Evolutionary conservation across 768 basidiomycete genomes (phyloP).

Genomic region (Auriscalpium microsporum): DNA sequence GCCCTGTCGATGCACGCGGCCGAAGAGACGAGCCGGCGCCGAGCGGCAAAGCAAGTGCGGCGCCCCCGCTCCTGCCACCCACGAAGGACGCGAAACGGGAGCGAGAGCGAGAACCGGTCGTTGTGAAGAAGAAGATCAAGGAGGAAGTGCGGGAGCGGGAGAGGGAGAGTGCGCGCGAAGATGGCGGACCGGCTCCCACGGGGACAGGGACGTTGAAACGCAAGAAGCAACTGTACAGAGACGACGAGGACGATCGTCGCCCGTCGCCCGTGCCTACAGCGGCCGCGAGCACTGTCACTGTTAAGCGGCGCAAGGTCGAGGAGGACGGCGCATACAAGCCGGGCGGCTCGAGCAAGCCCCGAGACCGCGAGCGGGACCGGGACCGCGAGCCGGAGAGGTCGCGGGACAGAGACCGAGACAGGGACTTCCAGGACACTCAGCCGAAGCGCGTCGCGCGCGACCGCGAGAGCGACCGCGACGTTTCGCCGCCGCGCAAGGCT

Average conservation of each 20-base stretch:
- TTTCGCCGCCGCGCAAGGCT: background rate
- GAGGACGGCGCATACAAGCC: constrained; percentile 13
- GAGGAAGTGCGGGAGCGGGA: constrained; percentile 9
- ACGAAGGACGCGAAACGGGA: constrained; percentile 16
- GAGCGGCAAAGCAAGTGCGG: constrained; percentile 26
- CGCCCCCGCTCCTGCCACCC: constrained; percentile 21
- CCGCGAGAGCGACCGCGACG: constrained; percentile 7
- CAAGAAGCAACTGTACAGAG: constrained; percentile 21
- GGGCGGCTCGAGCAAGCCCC: constrained; percentile 5
- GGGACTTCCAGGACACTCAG: constrained; percentile 3
- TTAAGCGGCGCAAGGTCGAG: constrained; percentile 14
- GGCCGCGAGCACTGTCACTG: background rate
- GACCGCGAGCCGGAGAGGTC: constrained; percentile 10
- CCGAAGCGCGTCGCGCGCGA: constrained; percentile 1
- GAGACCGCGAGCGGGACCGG: constrained; percentile 9
- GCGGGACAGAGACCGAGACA: constrained; percentile 5
- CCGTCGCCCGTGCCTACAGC: background rate
- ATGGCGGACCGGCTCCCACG: constrained; percentile 8
- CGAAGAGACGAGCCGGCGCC: constrained; percentile 23
- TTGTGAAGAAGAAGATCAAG: constrained; percentile 5
- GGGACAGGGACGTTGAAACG: constrained; percentile 12
- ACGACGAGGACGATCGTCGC: constrained; percentile 16
- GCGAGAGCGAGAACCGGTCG: constrained; percentile 4
- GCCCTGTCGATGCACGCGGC: constrained; percentile 22
- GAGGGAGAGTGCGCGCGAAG: constrained; percentile 16